Base-by-base conservation (phyloP, 2,329 filamentous ascomycete species). In the Fusarium devonianum region DNA sequence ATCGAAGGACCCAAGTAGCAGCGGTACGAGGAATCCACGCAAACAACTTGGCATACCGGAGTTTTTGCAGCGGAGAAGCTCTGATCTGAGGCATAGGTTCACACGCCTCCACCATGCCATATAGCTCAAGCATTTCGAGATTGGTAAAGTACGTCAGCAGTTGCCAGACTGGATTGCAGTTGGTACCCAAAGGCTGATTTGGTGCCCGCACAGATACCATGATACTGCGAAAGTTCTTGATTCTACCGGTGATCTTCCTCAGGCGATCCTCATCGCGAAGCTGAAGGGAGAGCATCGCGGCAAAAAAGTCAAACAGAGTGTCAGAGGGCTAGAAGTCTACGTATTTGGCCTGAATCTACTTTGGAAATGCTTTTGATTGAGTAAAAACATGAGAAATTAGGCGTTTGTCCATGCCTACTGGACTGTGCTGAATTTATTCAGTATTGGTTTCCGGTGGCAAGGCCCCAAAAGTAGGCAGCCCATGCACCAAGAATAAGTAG, bases 391-490 rank as follows among this genome's bases (percentile, higher is more conserved):
- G n/a, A n/a, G n/a, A n/a, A n/a, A n/a, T n/a, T n/a, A n/a, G n/a
- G n/a, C n/a, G n/a, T n/a, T n/a, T n/a, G n/a, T n/a, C n/a, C n/a
- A n/a, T n/a, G n/a, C n/a, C n/a, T n/a, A n/a, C n/a, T n/a, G n/a
- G n/a, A n/a, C n/a, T n/a, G n/a, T 6, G 3, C 4, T n/a, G 4
- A 26, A 12, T 26, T 3, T 26, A 11, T 7, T 10, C 19, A 33
- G 5, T 44, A 51, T 5, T 23, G 48, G 6, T 82, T 75, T 0
- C 78, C 78, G 0, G 79, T 85, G 4, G 78, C 78, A 3, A 81
- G 75, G 7, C 83, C 82, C 81, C 81, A 86, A 52, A 86, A 83
- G 63, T 84, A 86, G 0, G 79, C 81, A 7, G 60, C 67, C 79
- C 81, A 83, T 2, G 72, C 72, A 0, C 83, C 82, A 8, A 81